These are phyloP conservation scores for Besnoitia besnoiti DNA, from an alignment of 169 alveolate species.

Conservation along the genomic window DNA sequence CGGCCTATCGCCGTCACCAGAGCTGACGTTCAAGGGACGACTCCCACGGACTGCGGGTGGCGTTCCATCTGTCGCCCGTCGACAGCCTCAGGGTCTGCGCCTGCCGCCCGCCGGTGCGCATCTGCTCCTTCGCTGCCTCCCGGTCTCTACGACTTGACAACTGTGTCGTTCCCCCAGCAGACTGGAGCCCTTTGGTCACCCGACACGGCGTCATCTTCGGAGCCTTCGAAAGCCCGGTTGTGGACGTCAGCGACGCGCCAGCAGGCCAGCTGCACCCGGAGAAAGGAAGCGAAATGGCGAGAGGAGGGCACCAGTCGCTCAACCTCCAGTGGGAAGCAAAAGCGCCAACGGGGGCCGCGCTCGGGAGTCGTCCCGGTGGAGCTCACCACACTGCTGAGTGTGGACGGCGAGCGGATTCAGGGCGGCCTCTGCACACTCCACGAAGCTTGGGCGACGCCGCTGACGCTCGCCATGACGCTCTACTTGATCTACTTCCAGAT, in stretches of 20 bases:
- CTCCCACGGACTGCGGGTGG: too few species aligned
- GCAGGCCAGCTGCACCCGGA: too few species aligned
- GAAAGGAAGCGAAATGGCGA: too few species aligned
- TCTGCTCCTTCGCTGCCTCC: background rate
- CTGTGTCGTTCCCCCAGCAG: background rate
- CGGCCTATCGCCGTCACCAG: too few species aligned
- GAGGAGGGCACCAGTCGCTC: background rate
- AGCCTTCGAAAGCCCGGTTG: background rate
- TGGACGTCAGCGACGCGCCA: too few species aligned
- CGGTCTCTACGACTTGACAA: background rate
- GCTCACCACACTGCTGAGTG: constrained; percentile 42
- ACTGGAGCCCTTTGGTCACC: too few species aligned
- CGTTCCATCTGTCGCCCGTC: too few species aligned
- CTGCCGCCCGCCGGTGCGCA: background rate
- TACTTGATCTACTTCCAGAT: constrained; percentile 44
- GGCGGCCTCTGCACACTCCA: constrained; percentile 26
- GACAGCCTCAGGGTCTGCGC: too few species aligned
- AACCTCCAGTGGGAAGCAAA: background rate
- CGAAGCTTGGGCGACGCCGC: constrained; percentile 64
- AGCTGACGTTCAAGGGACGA: too few species aligned
- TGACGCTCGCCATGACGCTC: constrained; percentile 25
- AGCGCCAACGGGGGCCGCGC: background rate
- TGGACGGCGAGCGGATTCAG: constrained; percentile 58
- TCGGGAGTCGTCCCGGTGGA: constrained; percentile 25
- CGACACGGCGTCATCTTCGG: background rate